phyloP scores from a whole-genome alignment of 192 early-diverging fungal species.

The Gryganskiella cystojenkinii region DNA sequence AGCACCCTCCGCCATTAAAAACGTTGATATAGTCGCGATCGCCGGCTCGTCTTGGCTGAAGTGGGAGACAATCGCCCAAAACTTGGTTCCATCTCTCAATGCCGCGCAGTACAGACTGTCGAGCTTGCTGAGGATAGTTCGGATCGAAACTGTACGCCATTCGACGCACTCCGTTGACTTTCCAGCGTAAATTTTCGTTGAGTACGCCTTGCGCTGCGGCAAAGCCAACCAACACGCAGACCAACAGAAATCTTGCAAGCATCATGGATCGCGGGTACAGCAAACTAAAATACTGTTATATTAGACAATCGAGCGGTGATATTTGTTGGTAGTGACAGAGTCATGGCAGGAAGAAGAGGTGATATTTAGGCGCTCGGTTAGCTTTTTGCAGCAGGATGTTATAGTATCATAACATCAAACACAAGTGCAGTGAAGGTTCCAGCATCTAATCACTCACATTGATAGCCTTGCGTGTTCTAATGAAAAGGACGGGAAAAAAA shows the following conservation, averaged over 20 bases:
- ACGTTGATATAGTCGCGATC: conserved; percentile 36
- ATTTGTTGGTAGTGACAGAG: conserved; percentile 24
- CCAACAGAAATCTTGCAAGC: conserved; percentile 22
- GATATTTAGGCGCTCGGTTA: conserved; percentile 11
- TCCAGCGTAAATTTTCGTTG: conserved; percentile 34
- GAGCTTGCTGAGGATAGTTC: conserved; percentile 29
- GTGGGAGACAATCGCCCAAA: conserved; percentile 32
- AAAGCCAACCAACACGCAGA: conserved; percentile 25
- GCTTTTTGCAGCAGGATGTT: conserved; percentile 13
- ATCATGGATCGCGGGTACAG: conserved; percentile 18
- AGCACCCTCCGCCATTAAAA: conserved; percentile 19
- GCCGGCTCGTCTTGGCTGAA: conserved; percentile 19
- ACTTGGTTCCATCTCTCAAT: conserved; percentile 35
- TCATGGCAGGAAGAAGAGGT: conserved; percentile 19
- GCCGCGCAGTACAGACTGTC: conserved; percentile 21
- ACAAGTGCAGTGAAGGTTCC: conserved; percentile 4
- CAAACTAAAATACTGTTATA: conserved; percentile 24
- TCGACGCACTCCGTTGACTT: conserved; percentile 23
- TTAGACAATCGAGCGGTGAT: conserved; percentile 6
- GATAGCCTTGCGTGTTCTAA: conserved; percentile 15
- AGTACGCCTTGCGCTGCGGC: conserved; percentile 24
- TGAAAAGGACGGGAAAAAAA: conserved; percentile 19
- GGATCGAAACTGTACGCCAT: conserved; percentile 33
- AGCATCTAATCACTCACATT: conserved; percentile 28
- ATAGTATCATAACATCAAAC: conserved; percentile 10